A percentile compares a stretch with the other conserved stretches of the same genome.
Conservation (phyloP, 2,329 filamentous ascomycete species). For the Raffaelea deltoideospora region DNA sequence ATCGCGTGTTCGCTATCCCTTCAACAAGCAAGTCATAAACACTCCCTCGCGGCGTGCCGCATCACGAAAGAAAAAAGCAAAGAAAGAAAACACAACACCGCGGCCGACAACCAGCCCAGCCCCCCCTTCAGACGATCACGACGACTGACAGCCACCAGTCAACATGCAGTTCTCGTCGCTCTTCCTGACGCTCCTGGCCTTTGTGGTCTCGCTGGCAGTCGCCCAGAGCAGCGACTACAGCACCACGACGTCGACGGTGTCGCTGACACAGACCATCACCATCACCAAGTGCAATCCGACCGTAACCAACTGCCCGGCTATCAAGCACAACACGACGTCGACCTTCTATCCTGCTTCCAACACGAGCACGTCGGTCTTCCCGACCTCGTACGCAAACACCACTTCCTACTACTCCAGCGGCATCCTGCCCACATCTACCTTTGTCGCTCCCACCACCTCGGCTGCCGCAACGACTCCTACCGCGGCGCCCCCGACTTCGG, state of each 20-base stretch:
- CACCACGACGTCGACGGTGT: slow-evolving; percentile 30
- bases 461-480: background rate
- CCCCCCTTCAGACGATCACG: background rate
- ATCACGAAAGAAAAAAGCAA: too few species aligned
- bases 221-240: slow-evolving; percentile 14
- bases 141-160: background rate
- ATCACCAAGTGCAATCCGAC: slow-evolving; percentile 31
- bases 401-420: slow-evolving; percentile 5
- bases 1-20: too few species aligned
- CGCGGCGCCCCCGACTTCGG: slow-evolving; percentile 10
- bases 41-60: too few species aligned
- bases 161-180: slow-evolving; percentile 6
- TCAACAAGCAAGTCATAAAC: too few species aligned
- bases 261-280: slow-evolving; percentile 28
- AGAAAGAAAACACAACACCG: too few species aligned
- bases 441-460: slow-evolving; percentile 1
- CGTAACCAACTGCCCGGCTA: slow-evolving; percentile 26
- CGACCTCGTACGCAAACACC: slow-evolving; percentile 7
- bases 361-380: slow-evolving; percentile 1
- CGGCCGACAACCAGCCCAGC: too few species aligned
- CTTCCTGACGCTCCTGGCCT: slow-evolving; percentile 12
- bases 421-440: background rate
- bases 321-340: slow-evolving; percentile 13
- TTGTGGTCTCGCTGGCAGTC: slow-evolving; percentile 23
- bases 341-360: slow-evolving; percentile 2